Percentiles rank a stretch among this genome's conserved stretches.
phyloP scores from a whole-genome alignment of 2,329 filamentous ascomycete species.

The Penicillium sp. region DNA sequence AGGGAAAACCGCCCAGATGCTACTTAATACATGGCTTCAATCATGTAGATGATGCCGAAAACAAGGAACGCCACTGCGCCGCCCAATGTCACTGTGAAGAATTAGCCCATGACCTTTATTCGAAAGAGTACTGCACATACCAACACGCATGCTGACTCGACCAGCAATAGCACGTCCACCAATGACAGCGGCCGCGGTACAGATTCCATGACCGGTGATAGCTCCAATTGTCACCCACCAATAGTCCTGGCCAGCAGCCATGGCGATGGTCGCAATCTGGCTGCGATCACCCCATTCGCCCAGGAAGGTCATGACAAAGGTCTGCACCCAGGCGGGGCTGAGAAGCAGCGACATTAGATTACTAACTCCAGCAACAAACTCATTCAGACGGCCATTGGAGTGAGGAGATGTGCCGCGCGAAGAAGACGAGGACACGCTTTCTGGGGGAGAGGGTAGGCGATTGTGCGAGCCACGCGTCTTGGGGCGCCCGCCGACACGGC shows the following conservation, averaged over 20 bases:
- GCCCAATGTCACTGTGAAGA: slow-evolving; percentile 71
- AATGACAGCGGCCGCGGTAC: slow-evolving; percentile 84
- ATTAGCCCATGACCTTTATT: slow-evolving; percentile 22
- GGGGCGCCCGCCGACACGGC: slow-evolving; percentile 55
- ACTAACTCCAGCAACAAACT: slow-evolving; percentile 59
- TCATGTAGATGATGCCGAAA: slow-evolving; percentile 86
- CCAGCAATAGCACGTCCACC: slow-evolving; percentile 90
- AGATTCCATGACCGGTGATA: slow-evolving; percentile 76
- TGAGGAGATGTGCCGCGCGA: slow-evolving; percentile 54
- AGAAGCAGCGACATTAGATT: slow-evolving; percentile 84
- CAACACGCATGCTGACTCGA: slow-evolving; percentile 87
- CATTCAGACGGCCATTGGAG: slow-evolving; percentile 43
- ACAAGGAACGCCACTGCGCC: slow-evolving; percentile 84
- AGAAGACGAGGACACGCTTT: slow-evolving; percentile 72
- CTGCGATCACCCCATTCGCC: slow-evolving; percentile 97
- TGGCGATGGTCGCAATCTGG: slow-evolving; percentile 97
- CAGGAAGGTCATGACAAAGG: slow-evolving; percentile 97
- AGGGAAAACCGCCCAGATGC: slow-evolving; percentile 10
- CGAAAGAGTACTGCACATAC: slow-evolving; percentile 55
- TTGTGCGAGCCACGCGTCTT: slow-evolving; percentile 65
- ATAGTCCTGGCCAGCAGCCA: slow-evolving; percentile 97
- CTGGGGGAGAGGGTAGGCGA: slow-evolving; percentile 71
- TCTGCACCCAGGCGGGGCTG: slow-evolving; percentile 96
- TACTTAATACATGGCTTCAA: slow-evolving; percentile 63
- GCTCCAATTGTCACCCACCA: slow-evolving; percentile 97